Evolutionary conservation across 176 grass and related monocot species (phyloP), one percentile per base, ranked within the genome.

Genomic region (Elaeis guineensis): DNA sequence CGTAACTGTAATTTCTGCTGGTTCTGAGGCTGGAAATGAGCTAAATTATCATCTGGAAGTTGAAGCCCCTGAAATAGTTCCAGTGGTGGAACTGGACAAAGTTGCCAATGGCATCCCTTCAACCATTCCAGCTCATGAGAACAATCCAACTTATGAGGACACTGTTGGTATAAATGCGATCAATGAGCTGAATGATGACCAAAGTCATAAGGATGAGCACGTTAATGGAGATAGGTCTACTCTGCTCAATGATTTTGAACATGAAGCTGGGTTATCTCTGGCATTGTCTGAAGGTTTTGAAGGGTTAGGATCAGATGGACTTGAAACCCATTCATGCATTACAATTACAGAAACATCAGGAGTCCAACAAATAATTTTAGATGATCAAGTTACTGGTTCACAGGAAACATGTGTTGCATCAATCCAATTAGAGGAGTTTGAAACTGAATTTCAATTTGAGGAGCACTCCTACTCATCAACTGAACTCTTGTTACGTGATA

Each of bases 61-160:
- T 61, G 24, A 24, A 77, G 22, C 71, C 73, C 32, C 61, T 59
- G 61, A 22, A 70, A 60, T 73, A 51, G 54, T 52, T 65, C 50
- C 51, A 19, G 8, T 25, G 51, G 50, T 44, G 9, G 35, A 44
- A 44, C 35, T 3, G 35, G 35, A 44, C 35, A 44, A 44, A 44
- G 35, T 44, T 44, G 8, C 8, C 35, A 44, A 44, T 44, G 35
- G 11, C 11, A 44, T 14, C 9, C 35, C 8, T 12, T 44, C 9
- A 12, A 44, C 35, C 35, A 44, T 12, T 12, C 35, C 12, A 44
- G 2, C 14, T 44, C 35, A 2, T 44, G 35, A 44, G 35, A 44
- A 6, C 35, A 44, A 44, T 44, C 11, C 35, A 14, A 9, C 35
- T 12, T 44, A 44, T 14, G 11, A 14, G 35, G 35, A 44, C 1